Conservation (phyloP, 352 stramenopile genomes). For the Sclerospora graminicola region DNA sequence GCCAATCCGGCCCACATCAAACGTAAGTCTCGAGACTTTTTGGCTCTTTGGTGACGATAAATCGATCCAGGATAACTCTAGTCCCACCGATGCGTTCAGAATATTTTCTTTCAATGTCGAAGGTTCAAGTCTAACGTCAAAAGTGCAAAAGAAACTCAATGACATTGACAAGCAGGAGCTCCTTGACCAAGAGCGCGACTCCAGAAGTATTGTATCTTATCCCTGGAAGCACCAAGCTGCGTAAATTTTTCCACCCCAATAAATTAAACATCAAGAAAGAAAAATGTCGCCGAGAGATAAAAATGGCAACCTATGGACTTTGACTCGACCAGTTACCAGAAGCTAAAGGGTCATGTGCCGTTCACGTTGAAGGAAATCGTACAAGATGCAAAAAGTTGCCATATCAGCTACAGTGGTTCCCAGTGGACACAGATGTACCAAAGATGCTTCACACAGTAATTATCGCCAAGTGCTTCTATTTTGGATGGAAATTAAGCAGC, state of each 20-base stretch:
- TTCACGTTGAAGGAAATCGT: conserved; percentile 81
- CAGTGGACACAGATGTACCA: conserved; percentile 32
- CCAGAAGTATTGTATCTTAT: conserved; percentile 30
- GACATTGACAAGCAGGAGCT: conserved; percentile 3
- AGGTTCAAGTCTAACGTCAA: background rate
- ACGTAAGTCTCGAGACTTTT: conserved; percentile 63
- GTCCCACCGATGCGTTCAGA: background rate
- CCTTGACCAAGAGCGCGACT: conserved; percentile 1
- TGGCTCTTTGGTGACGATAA: conserved; percentile 80
- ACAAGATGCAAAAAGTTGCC: conserved; percentile 83
- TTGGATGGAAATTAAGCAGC: conserved; percentile 71
- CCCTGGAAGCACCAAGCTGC: conserved; percentile 66
- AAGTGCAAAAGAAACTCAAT: conserved; percentile 2
- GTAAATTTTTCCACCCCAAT: conserved; percentile 59
- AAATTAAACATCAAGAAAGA: conserved; percentile 23
- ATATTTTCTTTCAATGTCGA: background rate
- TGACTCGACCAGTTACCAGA: conserved; percentile 51
- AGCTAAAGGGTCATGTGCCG: conserved; percentile 65
- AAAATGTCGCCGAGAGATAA: conserved; percentile 2
- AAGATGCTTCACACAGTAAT: conserved; percentile 27
- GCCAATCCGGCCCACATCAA: conserved; percentile 37
- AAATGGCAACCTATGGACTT: conserved; percentile 37
- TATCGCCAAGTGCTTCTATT: conserved; percentile 83
- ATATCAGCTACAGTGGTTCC: conserved; percentile 71
- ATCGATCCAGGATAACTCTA: background rate